Evolutionary conservation across 352 stramenopile species (phyloP), one percentile per base, ranked within the genome.

Genomic region (Phytophthora sojae): DNA sequence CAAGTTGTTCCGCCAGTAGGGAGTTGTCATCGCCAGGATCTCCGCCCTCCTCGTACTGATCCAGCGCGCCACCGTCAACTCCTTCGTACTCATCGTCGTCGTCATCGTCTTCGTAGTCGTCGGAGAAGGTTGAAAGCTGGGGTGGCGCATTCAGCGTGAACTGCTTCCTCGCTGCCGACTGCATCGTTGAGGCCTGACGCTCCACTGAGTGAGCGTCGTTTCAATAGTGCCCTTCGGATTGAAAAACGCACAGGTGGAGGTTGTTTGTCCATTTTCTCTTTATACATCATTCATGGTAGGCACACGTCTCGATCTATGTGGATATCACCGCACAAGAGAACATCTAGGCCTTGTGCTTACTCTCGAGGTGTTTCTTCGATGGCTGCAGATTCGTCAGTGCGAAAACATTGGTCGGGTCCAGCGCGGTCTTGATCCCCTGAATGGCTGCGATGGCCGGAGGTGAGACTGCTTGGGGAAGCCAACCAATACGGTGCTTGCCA

Each of bases 321-420:
- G 35, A 12, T 42, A 42, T 42, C 35, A 15, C 35, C 8, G 9
- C 32, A 42, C 19, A 57, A 5, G 21, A 32, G 1, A 14, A 29
- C 44, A 42, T 68, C 39, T 69, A 75, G 14, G 15, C 71, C 19
- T 65, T 37, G n/a, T 64, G 45, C 57, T 56, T 69, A 2, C 30
- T 26, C 39, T 52, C 52, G 11, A 50, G 19, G 21, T 57, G 14
- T 9, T 42, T 42, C 49, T 71, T 69, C 21, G 42, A 61, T 35
- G 71, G 66, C 51, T 85, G 70, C 44, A 92, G 57, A 75, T 99
- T 98, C 32, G 86, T 83, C 54, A 86, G 82, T 32, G 91, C 94
- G 85, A 99, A 98, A 19, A 97, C 78, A 69, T 98, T 98, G n/a
- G 73, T 79, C 21, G 92, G 89, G 63, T 99, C 96, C 12, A 99